A percentile compares a stretch with the other conserved stretches of the same genome.
phyloP scores from a whole-genome alignment of 495 filamentous ascomycete genomes.

The Penicillium parvum region DNA sequence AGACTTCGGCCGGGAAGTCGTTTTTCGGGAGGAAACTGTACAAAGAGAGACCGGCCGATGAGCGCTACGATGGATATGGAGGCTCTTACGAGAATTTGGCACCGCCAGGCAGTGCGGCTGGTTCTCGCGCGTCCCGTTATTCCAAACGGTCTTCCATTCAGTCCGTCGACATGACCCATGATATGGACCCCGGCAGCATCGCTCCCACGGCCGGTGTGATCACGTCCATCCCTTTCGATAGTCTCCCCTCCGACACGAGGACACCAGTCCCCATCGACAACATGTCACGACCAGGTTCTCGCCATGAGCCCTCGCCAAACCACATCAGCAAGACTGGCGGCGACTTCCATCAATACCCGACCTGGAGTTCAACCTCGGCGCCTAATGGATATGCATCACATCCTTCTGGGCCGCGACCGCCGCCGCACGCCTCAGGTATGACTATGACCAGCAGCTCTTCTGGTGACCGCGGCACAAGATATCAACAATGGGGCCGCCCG shows the following conservation, averaged over 20 bases:
- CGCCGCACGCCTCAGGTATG: constrained; percentile 57
- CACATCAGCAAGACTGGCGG: constrained; percentile 70
- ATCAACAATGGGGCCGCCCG: constrained; percentile 67
- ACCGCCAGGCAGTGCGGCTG: constrained; percentile 48
- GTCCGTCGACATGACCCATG: constrained; percentile 56
- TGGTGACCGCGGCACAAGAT: constrained; percentile 61
- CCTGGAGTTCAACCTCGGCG: constrained; percentile 52
- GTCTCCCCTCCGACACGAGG: constrained; percentile 56
- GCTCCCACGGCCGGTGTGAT: constrained; percentile 81
- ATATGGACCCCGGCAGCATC: constrained; percentile 49
- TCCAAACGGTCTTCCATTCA: constrained; percentile 73
- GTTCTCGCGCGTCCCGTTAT: constrained; percentile 74
- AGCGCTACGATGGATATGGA: constrained; percentile 51
- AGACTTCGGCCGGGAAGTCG: constrained; percentile 79
- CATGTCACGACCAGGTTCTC: constrained; percentile 63
- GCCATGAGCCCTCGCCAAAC: constrained; percentile 72
- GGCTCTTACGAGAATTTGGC: constrained; percentile 47
- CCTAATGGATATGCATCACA: constrained; percentile 50
- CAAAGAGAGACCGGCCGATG: constrained; percentile 63
- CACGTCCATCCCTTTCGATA: constrained; percentile 86
- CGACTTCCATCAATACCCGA: constrained; percentile 90
- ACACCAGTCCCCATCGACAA: constrained; percentile 75
- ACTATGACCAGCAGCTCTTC: constrained; percentile 62
- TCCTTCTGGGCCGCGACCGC: constrained; percentile 63
- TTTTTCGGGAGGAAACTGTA: constrained; percentile 77